Conservation (phyloP, 2,329 filamentous ascomycete species). For the Cytospora piceicola region DNA sequence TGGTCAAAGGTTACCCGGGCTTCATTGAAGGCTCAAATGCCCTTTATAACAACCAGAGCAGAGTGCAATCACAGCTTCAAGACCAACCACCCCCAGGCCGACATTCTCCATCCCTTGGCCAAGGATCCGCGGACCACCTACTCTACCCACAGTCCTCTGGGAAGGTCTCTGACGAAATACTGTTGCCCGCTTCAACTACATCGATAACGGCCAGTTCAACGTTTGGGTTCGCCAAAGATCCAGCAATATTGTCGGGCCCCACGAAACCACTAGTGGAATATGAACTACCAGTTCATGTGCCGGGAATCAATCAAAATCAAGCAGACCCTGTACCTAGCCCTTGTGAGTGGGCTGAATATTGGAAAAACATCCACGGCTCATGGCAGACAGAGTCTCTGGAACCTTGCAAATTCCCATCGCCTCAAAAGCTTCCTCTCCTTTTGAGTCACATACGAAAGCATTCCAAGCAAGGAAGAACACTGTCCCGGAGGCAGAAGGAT, state of each 20-base stretch:
- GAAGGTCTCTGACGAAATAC: neutral
- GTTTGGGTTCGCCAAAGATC: neutral
- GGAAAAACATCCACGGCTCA: neutral
- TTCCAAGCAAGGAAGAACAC: neutral
- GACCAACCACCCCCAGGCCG: neutral
- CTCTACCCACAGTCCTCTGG: neutral
- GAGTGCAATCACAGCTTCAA: neutral
- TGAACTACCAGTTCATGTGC: neutral
- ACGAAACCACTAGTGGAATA: neutral
- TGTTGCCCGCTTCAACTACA: neutral
- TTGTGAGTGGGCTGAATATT: neutral
- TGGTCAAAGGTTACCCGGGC: neutral
- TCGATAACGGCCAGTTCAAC: neutral
- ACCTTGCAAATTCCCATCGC: neutral
- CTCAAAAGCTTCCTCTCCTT: neutral
- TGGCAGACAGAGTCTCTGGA: neutral
- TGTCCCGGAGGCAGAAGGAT: neutral
- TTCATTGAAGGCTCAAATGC: neutral
- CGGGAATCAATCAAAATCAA: neutral
- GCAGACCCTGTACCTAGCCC: no score
- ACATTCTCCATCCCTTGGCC: neutral
- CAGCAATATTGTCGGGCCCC: neutral
- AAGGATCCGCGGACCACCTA: neutral
- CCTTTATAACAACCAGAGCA: neutral
- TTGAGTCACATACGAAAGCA: neutral